These are phyloP conservation scores for Endoconidiophora laricicola DNA, from an alignment of 2,329 filamentous ascomycete species.

Conservation along the genomic window DNA sequence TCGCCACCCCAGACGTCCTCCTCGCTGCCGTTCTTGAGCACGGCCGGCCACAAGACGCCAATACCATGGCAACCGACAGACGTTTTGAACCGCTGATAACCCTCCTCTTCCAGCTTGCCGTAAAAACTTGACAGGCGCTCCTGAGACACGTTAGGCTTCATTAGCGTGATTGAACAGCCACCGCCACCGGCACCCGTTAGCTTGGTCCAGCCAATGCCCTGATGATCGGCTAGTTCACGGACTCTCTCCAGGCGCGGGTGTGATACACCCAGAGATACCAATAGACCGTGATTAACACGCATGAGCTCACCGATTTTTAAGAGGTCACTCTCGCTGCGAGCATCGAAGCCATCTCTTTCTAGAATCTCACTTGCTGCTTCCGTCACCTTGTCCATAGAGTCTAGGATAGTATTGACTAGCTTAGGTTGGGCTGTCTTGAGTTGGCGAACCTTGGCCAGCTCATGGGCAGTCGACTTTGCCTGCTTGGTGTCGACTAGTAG, in stretches of 20 bases:
- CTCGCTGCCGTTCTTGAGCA: slow-evolving; percentile 68
- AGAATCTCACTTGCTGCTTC: slow-evolving; percentile 37
- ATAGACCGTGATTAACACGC: slow-evolving; percentile 80
- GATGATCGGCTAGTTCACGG: slow-evolving; percentile 75
- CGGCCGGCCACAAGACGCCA: slow-evolving; percentile 83
- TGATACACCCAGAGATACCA: slow-evolving; percentile 83
- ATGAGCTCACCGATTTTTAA: slow-evolving; percentile 71
- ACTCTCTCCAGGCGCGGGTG: slow-evolving; percentile 87
- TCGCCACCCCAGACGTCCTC: slow-evolving; percentile 67
- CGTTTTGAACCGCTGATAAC: slow-evolving; percentile 73
- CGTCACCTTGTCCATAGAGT: slow-evolving; percentile 66
- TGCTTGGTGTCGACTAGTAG: slow-evolving; percentile 82
- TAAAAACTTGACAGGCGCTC: slow-evolving; percentile 48
- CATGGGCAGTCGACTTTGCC: slow-evolving; percentile 65
- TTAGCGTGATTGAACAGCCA: slow-evolving; percentile 82
- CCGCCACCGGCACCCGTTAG: slow-evolving; percentile 90
- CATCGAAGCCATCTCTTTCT: slow-evolving; percentile 48
- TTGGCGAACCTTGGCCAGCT: slow-evolving; percentile 71
- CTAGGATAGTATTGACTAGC: slow-evolving; percentile 64
- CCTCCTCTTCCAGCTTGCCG: slow-evolving; percentile 46
- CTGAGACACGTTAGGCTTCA: slow-evolving; percentile 47
- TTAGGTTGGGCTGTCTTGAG: slow-evolving; percentile 57
- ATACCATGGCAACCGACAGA: slow-evolving; percentile 87
- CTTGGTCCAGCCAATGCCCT: slow-evolving; percentile 91
- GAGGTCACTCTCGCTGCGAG: slow-evolving; percentile 44